A percentile compares a stretch with the other conserved stretches of the same genome.
These are phyloP conservation scores for Pyrus pyrifolia DNA, from an alignment of 306 rosid genomes.

Conservation along the genomic window DNA sequence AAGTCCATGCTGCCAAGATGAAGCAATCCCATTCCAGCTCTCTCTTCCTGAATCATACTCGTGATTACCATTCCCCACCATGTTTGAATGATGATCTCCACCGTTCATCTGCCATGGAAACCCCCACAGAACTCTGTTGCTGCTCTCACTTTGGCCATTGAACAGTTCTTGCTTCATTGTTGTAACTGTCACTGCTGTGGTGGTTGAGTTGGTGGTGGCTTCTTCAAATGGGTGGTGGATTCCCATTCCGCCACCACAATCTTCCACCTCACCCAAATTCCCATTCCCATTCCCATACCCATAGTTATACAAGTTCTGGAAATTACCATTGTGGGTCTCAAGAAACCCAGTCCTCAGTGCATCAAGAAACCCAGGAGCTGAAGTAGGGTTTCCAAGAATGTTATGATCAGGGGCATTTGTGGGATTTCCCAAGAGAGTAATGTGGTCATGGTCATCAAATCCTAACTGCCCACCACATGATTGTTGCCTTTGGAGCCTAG, in stretches of 20 bases:
- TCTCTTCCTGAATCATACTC: conserved; percentile 61
- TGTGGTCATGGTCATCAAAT: conserved; percentile 48
- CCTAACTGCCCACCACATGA: conserved; percentile 57
- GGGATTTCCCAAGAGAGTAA: conserved; percentile 36
- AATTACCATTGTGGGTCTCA: conserved; percentile 29
- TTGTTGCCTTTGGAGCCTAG: conserved; percentile 62
- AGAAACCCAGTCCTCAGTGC: conserved; percentile 51
- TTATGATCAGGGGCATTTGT: conserved; percentile 16
- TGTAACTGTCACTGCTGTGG: conserved; percentile 57
- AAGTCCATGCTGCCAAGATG: conserved; percentile 96
- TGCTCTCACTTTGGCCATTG: conserved; percentile 19
- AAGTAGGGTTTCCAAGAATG: conserved; percentile 22
- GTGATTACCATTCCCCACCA: conserved; percentile 23
- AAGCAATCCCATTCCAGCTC: conserved; percentile 58
- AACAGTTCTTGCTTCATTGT: conserved; percentile 76
- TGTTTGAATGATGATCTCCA: conserved; percentile 25
- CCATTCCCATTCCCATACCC: conserved; percentile 46
- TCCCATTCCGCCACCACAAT: conserved; percentile 43
- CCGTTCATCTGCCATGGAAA: conserved; percentile 75
- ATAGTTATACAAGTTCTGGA: conserved; percentile 39
- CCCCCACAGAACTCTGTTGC: conserved; percentile 67
- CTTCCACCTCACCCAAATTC: conserved; percentile 47
- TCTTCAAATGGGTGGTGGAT: conserved; percentile 38
- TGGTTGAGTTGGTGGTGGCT: conserved; percentile 43
- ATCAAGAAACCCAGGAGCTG: conserved; percentile 44